Percentiles rank a stretch among this genome's conserved stretches.
These are phyloP conservation scores for Mallotus nudiflorus DNA, from an alignment of 345 rosid genomes.

Conservation along the genomic window DNA sequence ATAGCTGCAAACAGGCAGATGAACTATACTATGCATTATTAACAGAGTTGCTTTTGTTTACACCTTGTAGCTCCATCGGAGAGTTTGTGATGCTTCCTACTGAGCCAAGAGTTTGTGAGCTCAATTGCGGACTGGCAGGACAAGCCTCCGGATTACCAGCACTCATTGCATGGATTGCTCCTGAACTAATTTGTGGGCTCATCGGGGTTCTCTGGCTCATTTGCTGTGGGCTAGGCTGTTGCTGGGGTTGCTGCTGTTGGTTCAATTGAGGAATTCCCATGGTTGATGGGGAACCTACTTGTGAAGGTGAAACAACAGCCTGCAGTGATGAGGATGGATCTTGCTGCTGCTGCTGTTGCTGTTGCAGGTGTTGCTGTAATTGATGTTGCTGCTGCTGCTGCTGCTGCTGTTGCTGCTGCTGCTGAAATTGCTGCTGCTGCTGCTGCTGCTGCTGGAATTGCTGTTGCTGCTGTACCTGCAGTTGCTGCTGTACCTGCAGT, in stretches of 20 bases:
- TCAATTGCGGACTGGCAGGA: slow-evolving; percentile 94
- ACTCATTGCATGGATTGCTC: slow-evolving; percentile 72
- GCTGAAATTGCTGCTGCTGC: slow-evolving; percentile 29
- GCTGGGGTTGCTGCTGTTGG: slow-evolving; percentile 60
- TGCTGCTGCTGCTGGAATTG: slow-evolving; percentile 42
- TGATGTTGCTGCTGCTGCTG: slow-evolving; percentile 35
- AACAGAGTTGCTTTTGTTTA: slow-evolving; percentile 72
- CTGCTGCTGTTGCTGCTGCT: slow-evolving; percentile 25
- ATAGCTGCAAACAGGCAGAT: background rate
- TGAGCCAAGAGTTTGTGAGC: slow-evolving; percentile 89
- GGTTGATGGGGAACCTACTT: slow-evolving; percentile 72
- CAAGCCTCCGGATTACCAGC: slow-evolving; percentile 75
- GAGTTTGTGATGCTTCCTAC: slow-evolving; percentile 90
- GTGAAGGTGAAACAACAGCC: slow-evolving; percentile 77
- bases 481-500: slow-evolving; percentile 10
- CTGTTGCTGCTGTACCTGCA: slow-evolving; percentile 33
- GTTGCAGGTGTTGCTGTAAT: slow-evolving; percentile 36
- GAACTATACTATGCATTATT: slow-evolving; percentile 22
- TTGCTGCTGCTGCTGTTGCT: slow-evolving; percentile 35
- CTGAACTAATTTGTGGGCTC: slow-evolving; percentile 90
- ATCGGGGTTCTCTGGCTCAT: slow-evolving; percentile 79
- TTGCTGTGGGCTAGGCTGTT: slow-evolving; percentile 83
- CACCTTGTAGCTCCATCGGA: slow-evolving; percentile 90
- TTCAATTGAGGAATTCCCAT: slow-evolving; percentile 62
- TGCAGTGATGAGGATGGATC: slow-evolving; percentile 65